phyloP scores from a whole-genome alignment of 768 basidiomycete genomes.

The Roridomyces roridus region DNA sequence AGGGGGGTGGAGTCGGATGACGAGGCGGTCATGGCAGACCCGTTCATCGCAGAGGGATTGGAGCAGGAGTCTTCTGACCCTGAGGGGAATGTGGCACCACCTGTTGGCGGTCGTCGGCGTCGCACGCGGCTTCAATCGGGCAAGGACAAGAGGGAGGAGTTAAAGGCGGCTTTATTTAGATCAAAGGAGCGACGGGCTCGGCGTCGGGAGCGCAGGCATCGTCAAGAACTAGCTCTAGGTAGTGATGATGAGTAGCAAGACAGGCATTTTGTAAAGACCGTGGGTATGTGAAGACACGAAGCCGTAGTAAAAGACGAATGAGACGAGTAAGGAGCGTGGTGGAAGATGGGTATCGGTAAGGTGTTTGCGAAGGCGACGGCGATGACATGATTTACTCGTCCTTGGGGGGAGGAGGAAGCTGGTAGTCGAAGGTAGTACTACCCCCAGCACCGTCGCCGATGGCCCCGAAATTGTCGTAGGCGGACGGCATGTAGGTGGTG shows the following conservation, averaged over 20 bases:
- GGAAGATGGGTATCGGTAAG: no score
- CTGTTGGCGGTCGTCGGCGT: background rate
- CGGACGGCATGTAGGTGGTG: no score
- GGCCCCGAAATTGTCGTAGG: no score
- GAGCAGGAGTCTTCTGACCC: conserved; percentile 13
- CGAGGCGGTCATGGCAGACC: conserved; percentile 17
- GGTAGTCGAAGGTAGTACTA: background rate
- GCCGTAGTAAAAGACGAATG: no score
- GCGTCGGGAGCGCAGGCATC: background rate
- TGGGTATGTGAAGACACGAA: background rate
- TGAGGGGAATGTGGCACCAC: background rate
- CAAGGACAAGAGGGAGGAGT: background rate
- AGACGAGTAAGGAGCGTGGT: no score
- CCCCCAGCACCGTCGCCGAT: no score
- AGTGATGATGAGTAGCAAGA: background rate
- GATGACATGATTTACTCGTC: background rate
- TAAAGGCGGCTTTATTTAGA: background rate
- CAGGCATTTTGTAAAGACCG: background rate
- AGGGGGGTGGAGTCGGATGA: background rate
- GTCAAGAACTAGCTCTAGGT: background rate
- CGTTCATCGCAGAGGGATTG: conserved; percentile 25
- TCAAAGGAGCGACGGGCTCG: background rate
- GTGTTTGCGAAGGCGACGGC: no score
- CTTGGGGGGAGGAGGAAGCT: background rate
- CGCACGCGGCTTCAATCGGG: background rate